These are phyloP conservation scores for Fusarium brevicatenulatum DNA, from an alignment of 2,329 filamentous ascomycete genomes.

Conservation along the genomic window DNA sequence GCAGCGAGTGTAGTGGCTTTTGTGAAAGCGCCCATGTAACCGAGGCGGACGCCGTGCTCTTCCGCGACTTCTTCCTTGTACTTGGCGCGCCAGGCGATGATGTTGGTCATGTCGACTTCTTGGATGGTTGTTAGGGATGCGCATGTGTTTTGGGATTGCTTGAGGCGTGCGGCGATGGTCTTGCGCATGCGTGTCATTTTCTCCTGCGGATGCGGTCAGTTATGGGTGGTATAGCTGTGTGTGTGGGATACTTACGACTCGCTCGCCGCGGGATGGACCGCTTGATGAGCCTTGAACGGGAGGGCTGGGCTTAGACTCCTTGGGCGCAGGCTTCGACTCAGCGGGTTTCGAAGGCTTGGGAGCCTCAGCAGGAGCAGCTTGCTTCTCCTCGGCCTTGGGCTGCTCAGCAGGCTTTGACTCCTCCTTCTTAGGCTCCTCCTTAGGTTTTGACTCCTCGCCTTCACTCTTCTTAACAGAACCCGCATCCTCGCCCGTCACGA, in stretches of 20 bases:
- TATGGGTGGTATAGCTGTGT: too few relatives aligned
- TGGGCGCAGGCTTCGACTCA: conserved; percentile 32
- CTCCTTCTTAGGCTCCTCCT: conserved; percentile 36
- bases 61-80: conserved; percentile 65
- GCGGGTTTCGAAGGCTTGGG: conserved; percentile 30
- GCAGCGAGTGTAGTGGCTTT: conserved; percentile 76
- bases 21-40: conserved; percentile 80
- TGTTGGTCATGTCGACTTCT: conserved; percentile 64
- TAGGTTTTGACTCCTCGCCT: conserved; percentile 29
- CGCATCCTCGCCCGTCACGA: conserved; percentile 43
- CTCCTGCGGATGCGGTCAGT: too few relatives aligned
- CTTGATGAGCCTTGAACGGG: conserved; percentile 12
- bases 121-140: conserved; percentile 74
- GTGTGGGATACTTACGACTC: conserved; percentile 29
- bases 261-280: conserved; percentile 27
- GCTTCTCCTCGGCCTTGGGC: conserved; percentile 32
- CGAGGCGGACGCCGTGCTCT: conserved; percentile 57
- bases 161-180: conserved; percentile 75
- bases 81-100: conserved; percentile 71
- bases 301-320: conserved; percentile 22
- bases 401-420: conserved; percentile 26
- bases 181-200: conserved; percentile 75
- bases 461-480: conserved; percentile 30
- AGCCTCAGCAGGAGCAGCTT: conserved; percentile 24
- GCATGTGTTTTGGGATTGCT: conserved; percentile 73